Evolutionary conservation across 495 filamentous ascomycete species (phyloP).

Genomic region (Penicillium verhagenii): DNA sequence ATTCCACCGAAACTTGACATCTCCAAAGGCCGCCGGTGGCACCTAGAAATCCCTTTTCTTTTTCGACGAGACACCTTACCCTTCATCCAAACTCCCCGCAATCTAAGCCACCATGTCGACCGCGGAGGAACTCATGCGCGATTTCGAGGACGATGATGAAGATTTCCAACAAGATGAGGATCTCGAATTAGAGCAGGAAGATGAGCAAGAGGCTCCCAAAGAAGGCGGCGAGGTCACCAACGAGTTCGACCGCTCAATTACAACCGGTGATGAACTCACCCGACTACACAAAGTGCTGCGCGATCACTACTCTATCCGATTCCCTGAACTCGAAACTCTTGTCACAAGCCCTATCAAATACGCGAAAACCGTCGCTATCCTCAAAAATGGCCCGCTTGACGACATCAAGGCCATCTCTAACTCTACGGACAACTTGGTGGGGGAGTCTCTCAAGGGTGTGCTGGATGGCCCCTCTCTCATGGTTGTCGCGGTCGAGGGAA

Average conservation of each 20-base stretch:
- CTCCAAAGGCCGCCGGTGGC: constrained; percentile 11
- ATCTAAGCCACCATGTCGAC: constrained; percentile 36
- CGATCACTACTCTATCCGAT: constrained; percentile 92
- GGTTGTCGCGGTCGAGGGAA: constrained; percentile 95
- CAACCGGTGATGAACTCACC: constrained; percentile 87
- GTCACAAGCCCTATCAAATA: constrained; percentile 92
- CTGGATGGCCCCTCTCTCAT: constrained; percentile 88
- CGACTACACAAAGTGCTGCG: constrained; percentile 93
- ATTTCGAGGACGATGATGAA: constrained; percentile 40
- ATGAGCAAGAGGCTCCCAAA: constrained; percentile 27
- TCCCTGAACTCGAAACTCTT: constrained; percentile 93
- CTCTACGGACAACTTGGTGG: constrained; percentile 70
- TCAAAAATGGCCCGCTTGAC: constrained; percentile 90
- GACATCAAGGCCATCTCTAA: constrained; percentile 74
- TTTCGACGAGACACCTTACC: not conserved
- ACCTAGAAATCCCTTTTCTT: not conserved
- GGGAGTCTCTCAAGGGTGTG: constrained; percentile 70
- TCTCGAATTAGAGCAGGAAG: constrained; percentile 37
- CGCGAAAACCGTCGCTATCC: constrained; percentile 90
- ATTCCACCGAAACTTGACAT: not conserved
- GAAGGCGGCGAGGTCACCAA: constrained; percentile 51
- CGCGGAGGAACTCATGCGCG: constrained; percentile 46
- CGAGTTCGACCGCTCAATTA: constrained; percentile 90
- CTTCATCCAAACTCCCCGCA: not conserved
- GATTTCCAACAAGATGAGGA: constrained; percentile 27